A percentile compares a stretch with the other conserved stretches of the same genome.
Conservation (phyloP, 805 yeast genomes). For the Helenozyma rhizophorensis region DNA sequence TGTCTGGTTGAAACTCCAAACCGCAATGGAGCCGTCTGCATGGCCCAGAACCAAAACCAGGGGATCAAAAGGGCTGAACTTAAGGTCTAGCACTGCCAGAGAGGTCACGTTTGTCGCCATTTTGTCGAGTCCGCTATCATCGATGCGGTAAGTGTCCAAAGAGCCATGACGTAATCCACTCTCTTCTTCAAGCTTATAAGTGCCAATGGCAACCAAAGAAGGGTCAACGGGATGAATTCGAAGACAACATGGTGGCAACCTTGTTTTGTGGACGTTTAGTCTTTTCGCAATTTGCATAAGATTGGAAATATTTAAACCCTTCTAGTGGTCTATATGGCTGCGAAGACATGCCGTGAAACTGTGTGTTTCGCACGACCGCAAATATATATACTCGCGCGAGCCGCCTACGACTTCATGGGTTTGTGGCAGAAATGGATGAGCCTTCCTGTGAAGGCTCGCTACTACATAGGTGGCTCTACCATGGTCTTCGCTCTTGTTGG, state of each 20-base stretch:
- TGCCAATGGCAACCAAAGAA: conserved; percentile 60
- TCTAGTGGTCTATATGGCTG: no score
- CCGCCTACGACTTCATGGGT: conserved; percentile 15
- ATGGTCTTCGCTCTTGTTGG: conserved; percentile 36
- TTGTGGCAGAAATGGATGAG: conserved; percentile 36
- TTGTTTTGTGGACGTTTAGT: conserved; percentile 31
- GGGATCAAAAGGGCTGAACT: conserved; percentile 54
- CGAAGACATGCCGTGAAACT: no score
- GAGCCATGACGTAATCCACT: conserved; percentile 63
- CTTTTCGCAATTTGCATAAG: conserved; percentile 9
- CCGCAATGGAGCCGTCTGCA: conserved; percentile 67
- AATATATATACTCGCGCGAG: neutral
- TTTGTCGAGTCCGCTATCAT: conserved; percentile 10
- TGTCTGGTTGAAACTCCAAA: conserved; percentile 48
- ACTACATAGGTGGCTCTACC: conserved; percentile 39
- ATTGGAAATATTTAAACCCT: no score
- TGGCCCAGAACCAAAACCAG: conserved; percentile 58
- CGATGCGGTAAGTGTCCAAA: conserved; percentile 38
- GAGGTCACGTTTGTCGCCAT: conserved; percentile 29
- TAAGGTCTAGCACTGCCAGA: conserved; percentile 75
- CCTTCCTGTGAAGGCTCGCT: conserved; percentile 37
- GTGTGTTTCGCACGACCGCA: no score
- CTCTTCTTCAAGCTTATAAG: conserved; percentile 64
- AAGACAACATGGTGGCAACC: conserved; percentile 81
- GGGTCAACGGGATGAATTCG: conserved; percentile 51